Base-by-base conservation (phyloP, 2,329 filamentous ascomycete species). In the Xenosphaeropsis pyriputrescens region DNA sequence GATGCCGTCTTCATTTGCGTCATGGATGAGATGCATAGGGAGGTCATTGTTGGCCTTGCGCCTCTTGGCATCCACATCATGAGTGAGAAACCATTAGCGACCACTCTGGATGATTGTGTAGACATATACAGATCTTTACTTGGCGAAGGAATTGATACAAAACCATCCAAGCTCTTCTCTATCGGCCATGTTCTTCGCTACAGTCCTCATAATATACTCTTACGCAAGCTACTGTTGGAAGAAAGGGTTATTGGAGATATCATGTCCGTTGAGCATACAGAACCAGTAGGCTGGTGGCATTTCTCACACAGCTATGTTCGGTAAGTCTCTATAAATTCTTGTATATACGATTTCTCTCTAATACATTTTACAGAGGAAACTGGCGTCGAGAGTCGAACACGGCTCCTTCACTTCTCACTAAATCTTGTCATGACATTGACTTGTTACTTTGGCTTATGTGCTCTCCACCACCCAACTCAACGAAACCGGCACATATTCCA, bases 231-330 rank as follows among this genome's bases (percentile, higher is more conserved):
- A 13, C 66, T 96, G 5, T 68, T 86, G 1, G 69, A 81, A 45
- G 75, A 93, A 37, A 68, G 70, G 11, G 72, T 78, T 11, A 79
- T 98, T 51, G 91, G 91, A 6, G 82, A 95, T 39, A 66, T 95
- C 19, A 64, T 93, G 37, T 89, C 82, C 30, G 68, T 94, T 30
- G 83, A 93, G 45, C 91, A 96, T 58, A 91, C 85, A 0, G 91
- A 96, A 57, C 91, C 91, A 0, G 79, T 98, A 0, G 91, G 91
- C 1, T 93, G 82, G 78, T 96, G 86, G 85, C 91, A 96, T 56
- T 96, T 93, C 55, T 69, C 81, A 0, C 88, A 94, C 56, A 85
- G 79, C 32, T 94, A 89, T 49, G 89, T 96, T 29, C 73, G 75
- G 66, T 69, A 57, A 37, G 54, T 19, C 7, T 32, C 16, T 32